A percentile compares a stretch with the other conserved stretches of the same genome.
These are phyloP conservation scores for Ziziphus jujuba DNA, from an alignment of 306 rosid species.

Conservation along the genomic window DNA sequence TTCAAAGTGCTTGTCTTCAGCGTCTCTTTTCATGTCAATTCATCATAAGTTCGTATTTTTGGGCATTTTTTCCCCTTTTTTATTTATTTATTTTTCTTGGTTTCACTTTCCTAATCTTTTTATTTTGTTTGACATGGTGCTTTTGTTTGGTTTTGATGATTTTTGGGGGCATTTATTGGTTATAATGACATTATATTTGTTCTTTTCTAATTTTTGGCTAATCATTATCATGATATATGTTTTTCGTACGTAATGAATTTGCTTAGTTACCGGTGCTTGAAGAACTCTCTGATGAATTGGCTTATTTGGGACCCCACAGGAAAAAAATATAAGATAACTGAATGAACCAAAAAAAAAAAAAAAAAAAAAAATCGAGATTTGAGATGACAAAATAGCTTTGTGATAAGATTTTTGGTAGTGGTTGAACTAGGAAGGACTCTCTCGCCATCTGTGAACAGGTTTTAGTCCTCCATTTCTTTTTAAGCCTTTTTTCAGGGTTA, in stretches of 20 bases:
- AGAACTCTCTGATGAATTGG: not conserved
- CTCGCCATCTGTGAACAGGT: no score
- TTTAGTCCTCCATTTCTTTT: no score
- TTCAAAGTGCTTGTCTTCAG: no score
- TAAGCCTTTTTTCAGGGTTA: no score
- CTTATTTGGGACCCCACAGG: not conserved
- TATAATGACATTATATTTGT: not conserved
- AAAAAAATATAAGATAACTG: no score
- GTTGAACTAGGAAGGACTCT: no score
- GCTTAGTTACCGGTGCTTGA: conserved; percentile 12
- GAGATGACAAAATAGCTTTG: no score
- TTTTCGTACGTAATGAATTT: conserved; percentile 33
- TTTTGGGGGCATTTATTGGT: not conserved
- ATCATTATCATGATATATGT: conserved; percentile 2
- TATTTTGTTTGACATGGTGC: not conserved
- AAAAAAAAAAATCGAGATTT: no score
- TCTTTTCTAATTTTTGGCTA: not conserved
- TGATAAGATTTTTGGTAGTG: no score
- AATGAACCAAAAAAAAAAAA: no score
- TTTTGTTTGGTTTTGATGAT: not conserved
- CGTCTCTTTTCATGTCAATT: not conserved
- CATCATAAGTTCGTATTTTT: not conserved
- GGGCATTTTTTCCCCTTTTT: not conserved
- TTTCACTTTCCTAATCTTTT: not conserved
- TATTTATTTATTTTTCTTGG: not conserved